Evolutionary conservation across 306 rosid species (phyloP), one percentile per base, ranked within the genome.

Genomic region (Cucurbita moschata): DNA sequence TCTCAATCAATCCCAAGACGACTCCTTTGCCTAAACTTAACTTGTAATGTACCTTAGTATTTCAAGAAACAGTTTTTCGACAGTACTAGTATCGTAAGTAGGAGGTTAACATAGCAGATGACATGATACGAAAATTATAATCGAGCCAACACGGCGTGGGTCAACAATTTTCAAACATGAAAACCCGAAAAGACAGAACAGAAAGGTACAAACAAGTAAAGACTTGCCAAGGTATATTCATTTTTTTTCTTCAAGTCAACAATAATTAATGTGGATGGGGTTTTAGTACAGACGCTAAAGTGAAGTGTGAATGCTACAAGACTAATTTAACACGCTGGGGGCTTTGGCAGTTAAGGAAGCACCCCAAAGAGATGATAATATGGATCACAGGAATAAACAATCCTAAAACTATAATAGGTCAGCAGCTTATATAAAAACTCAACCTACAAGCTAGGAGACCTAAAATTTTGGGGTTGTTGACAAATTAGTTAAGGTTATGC

Each of bases 401-500:
- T 50, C 74, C 74, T 70, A 70, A 70, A 51, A 50, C 74, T 70
- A 70, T 35, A 35, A 70, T 42, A 70, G 59, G 58, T 69, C 74
- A 69, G 74, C 14, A 49, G 47, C 58, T 70, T 37, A 70, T 43
- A 70, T 49, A 9, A 7, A 19, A 69, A 49, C 73, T 69, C 42
- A 49, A 50, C 50, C 74, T 70, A 47, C 60, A 14, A 69, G 73
- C 73, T 47, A 68, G 47, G 43, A 26, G 57, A 68, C 30, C 74
- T 70, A 70, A 51, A 70, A 50, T 11, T 70, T 70, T 50, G 57
- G 74, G 60, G 60, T 70, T 46, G 69, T 62, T 66, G 47, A 70
- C 30, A 70, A 66, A 70, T 70, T 70, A 70, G 74, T 70, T 68
- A 8, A 30, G 74, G 74, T 70, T 49, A 69, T 69, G 73, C 57